Evolutionary conservation across 1,284 basidiomycete genomes (phyloP).

Genomic region (Mycena sp.): DNA sequence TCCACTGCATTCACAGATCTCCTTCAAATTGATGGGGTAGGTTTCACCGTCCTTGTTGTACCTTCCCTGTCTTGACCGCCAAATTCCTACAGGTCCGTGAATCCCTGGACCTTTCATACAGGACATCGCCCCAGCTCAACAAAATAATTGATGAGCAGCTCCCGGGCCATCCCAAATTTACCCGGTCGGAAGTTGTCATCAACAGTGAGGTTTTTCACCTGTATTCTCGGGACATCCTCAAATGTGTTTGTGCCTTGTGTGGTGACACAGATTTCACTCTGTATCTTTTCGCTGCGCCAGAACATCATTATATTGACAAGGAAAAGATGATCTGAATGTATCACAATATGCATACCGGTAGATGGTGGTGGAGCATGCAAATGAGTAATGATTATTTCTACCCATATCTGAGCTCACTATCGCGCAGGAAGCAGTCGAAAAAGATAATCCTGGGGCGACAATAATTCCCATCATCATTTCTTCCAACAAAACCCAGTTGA

Average conservation of each 20-base stretch:
- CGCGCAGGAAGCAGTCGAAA: neutral
- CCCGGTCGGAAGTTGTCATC: conserved; percentile 8
- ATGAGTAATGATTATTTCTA: neutral
- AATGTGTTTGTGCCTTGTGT: conserved; percentile 38
- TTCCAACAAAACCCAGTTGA: conserved; percentile 50
- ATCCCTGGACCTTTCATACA: conserved; percentile 40
- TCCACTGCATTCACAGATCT: conserved; percentile 5
- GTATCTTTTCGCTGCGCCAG: conserved; percentile 31
- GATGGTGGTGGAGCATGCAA: conserved; percentile 38
- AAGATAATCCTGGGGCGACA: conserved; percentile 40
- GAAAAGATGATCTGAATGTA: conserved; percentile 24
- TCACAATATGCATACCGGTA: conserved; percentile 37
- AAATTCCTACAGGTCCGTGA: conserved; percentile 9
- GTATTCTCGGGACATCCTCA: conserved; percentile 36
- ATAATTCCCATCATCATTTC: conserved; percentile 48
- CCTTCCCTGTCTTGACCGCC: neutral
- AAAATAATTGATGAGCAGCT: conserved; percentile 38
- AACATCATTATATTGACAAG: conserved; percentile 28
- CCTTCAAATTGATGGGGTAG: neutral
- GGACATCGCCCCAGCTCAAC: conserved; percentile 39
- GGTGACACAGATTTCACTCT: conserved; percentile 34
- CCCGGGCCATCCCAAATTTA: conserved; percentile 29
- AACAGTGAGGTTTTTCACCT: conserved; percentile 9
- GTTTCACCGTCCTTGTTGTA: neutral
- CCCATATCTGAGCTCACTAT: too few relatives aligned